These are phyloP conservation scores for Juncus inflexus DNA, from an alignment of 176 grass and related monocot genomes.

Conservation along the genomic window DNA sequence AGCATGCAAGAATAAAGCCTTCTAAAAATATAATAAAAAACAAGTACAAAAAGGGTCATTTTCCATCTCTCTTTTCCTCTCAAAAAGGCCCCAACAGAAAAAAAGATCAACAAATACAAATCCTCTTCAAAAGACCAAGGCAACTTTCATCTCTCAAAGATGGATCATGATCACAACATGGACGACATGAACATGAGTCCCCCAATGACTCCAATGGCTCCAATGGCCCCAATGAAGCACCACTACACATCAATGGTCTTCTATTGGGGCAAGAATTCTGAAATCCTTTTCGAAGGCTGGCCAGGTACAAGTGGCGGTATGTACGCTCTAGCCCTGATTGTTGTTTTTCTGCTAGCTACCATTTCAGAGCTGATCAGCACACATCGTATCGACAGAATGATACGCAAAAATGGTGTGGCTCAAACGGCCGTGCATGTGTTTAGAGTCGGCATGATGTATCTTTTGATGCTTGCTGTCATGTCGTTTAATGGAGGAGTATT, in stretches of 20 bases:
- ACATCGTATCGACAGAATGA: neutral
- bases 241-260: slow-evolving; percentile 23
- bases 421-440: slow-evolving; percentile 10
- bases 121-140: slow-evolving; percentile 7
- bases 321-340: slow-evolving; percentile 7
- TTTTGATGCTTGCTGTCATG: slow-evolving; percentile 37
- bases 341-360: slow-evolving; percentile 3
- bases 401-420: neutral
- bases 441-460: slow-evolving; percentile 20
- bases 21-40: too few relatives aligned
- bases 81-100: too few relatives aligned
- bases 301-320: slow-evolving; percentile 15
- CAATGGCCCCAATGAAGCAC: slow-evolving; percentile 7
- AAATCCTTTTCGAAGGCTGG: slow-evolving; percentile 18
- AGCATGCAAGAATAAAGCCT: too few relatives aligned
- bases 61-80: too few relatives aligned
- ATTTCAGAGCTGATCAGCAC: slow-evolving; percentile 5
- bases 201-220: neutral
- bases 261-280: slow-evolving; percentile 21
- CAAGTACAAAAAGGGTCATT: too few relatives aligned
- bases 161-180: neutral
- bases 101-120: too few relatives aligned
- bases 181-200: slow-evolving; percentile 6
- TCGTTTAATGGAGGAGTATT: slow-evolving; percentile 30
- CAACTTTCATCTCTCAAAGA: slow-evolving; percentile 5